Base-by-base conservation (phyloP, 768 basidiomycete species). In the Exidia glandulosa region DNA sequence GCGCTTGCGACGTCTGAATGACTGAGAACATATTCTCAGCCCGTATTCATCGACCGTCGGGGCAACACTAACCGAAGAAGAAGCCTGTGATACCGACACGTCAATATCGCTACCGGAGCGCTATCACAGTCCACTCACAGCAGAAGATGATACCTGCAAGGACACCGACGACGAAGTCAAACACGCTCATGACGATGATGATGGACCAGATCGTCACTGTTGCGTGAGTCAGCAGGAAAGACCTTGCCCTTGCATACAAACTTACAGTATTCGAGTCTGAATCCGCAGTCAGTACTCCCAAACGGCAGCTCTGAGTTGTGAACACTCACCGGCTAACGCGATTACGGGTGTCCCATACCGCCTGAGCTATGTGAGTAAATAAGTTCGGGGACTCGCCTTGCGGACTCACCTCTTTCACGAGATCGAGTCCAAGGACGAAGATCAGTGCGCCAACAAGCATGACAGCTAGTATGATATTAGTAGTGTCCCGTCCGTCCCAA, bases 131-230 rank as follows among this genome's bases (percentile, higher is more conserved):
- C 2, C 0, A 75, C 86, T 68, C 71, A 87, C 93, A 96, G 66
- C 91, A 91, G 60, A 93, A 84, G 59, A 95, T 75, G 67, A 98
- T 90, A 4, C 95, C 95, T 66, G 94, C 90, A 2, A 94, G 71
- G 0, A 99, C 89, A 0, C 95, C 95, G 64, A 87, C 83, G 5
- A 97, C 94, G 66, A 97, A 97, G 73, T 97, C 94, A 85, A 84
- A 92, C 2, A 81, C 80, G 2, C 93, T 94, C 95, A 97, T 98
- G 61, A 84, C 86, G 29, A 94, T 76, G 78, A 93, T 88, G 71
- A 92, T 93, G 63, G 87, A 87, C 30, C 83, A 70, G 56, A 93
- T 91, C 2, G 90, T 93, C 63, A 91, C 50, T 78, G 64, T 91
- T 91, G 89, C 55, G 78, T 85, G 87, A 55, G 70, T n/a, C n/a